Base-by-base conservation (phyloP, 352 stramenopile genomes). In the Phytophthora meadii region DNA sequence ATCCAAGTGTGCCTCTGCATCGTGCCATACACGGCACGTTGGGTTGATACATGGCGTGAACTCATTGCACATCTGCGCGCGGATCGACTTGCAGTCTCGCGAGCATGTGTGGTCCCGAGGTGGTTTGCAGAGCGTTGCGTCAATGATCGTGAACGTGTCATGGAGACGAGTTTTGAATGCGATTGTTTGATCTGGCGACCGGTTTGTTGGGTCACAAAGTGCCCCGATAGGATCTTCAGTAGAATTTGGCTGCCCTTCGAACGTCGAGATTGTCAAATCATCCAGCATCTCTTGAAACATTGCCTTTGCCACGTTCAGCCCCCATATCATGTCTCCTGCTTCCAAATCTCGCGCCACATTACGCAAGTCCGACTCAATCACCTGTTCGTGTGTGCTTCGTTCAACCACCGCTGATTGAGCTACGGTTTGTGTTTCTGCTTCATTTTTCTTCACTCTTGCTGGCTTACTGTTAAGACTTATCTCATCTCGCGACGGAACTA, bases 81-180 rank as follows among this genome's bases (percentile, higher is more conserved):
- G 70, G 19, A 87, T 78, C 41, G 73, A 65, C 36, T 74, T 74
- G 53, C 80, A 89, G 25, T 77, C 64, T 51, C 65, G 70, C 1
- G 37, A 45, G 27, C 80, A 87, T 2, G 58, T 51, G 27, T 76
- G 64, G 19, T 65, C 72, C 5, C 61, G 64, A 2, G 76, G 78
- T 14, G 81, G 78, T 32, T 81, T 75, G 49, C 77, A 89, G 2
- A 89, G 68, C 51, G 76, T 62, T 24, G 78, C 76, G 44, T 89
- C 78, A 9, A 87, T 74, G 53, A 89, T 86, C 41, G 72, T 15
- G 19, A 89, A 84, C n/a, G 81, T 67, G 45, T 82, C 79, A 40
- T 76, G 78, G 40, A 89, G 54, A 37, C 81, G 71, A 11, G 74
- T 69, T 39, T 87, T 87, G 56, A 89, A 87, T 27, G 77, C 74